Evolutionary conservation across 2,329 filamentous ascomycete genomes (phyloP), one percentile per base, ranked within the genome.

Genomic region (Pseudocercospora cruenta): DNA sequence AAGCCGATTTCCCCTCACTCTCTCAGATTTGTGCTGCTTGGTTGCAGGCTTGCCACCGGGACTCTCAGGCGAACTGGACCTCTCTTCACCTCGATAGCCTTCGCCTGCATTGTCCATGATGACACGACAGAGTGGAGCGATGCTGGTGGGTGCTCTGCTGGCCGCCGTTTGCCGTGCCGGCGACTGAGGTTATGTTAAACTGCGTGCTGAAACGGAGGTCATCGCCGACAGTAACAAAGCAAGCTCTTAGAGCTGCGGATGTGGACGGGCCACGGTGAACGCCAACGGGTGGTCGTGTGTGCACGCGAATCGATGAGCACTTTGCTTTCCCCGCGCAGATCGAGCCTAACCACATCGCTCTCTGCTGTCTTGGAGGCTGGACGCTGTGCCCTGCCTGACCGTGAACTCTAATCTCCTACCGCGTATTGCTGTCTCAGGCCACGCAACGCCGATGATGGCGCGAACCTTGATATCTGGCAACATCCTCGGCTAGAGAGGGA

Each of bases 11-110:
- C 33, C 8, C 14, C 33, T 39, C 36, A 58, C 55, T 7, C 55
- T 16, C 24, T 58, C 55, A 5, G 55, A 58, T 31, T 58, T 58
- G 31, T 58, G 33, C 28, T 21, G 28, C 19, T 43, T 36, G 28
- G 9, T 26, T 12, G 31, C 19, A 43, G 55, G 36, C 39, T 31
- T 57, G 36, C 58, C 57, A 19, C 55, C 55, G n/a, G 65, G 60
- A 51, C 65, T 67, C 39, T 67, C 68, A 33, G 62, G 58, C 9
- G 63, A 64, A 58, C 58, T 67, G 58, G 47, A 54, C 36, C 19
- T 47, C n/a, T 63, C 39, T 2, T 43, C 61, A 4, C 1, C 31
- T 16, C n/a, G 55, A 58, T 43, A 58, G 55, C 31, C 19, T 31
- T 21, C 31, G 55, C 28, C 19, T 22, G 31, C 22, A 16, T 58